Base-by-base conservation (phyloP, 2,329 filamentous ascomycete species). In the Meredithiella fracta region DNA sequence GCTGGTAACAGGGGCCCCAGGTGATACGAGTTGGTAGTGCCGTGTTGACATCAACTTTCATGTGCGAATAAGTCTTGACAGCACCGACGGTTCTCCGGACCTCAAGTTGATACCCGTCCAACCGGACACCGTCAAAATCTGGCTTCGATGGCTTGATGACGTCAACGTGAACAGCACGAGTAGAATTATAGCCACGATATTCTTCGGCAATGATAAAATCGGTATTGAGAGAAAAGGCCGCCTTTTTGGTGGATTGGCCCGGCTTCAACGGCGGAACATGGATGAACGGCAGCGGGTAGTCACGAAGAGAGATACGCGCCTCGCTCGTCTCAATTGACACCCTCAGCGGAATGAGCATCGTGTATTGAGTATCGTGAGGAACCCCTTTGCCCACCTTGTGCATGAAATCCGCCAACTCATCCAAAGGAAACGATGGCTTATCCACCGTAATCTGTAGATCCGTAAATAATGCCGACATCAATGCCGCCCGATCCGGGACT, bases 141-240 rank as follows among this genome's bases (percentile, higher is more conserved):
- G 50, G 22, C 23, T 64, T 65, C 11, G 51, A 22, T 1, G 85
- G 79, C 0, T 91, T 90, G 1, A 96, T 80, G 55, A 98, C 84
- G 59, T 92, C 82, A 14, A 98, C 85, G 59, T 80, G 77, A 53
- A 94, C 85, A 62, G 85, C 79, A 37, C 91, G 79, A 1, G 83
- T 85, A 2, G 90, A 94, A 65, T 91, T 82, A 14, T 79, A 69
- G 20, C 88, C 86, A 59, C 89, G 79, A 62, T 83, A 95, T 66
- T 98, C 94, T 69, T 98, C 92, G 0, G 89, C 94, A 59, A 98
- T 83, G 3, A 98, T 90, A 65, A 98, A 96, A 64, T 98, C 87
- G 1, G 90, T 86, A 62, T 81, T 85, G 54, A 98, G 72, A 0
- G 86, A 88, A 65, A 94, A 79, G 53, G 89, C 85, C n/a, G 86